Evolutionary conservation across 768 basidiomycete species (phyloP), one percentile per base, ranked within the genome.

Genomic region (Dictyophora rubrovolvata): DNA sequence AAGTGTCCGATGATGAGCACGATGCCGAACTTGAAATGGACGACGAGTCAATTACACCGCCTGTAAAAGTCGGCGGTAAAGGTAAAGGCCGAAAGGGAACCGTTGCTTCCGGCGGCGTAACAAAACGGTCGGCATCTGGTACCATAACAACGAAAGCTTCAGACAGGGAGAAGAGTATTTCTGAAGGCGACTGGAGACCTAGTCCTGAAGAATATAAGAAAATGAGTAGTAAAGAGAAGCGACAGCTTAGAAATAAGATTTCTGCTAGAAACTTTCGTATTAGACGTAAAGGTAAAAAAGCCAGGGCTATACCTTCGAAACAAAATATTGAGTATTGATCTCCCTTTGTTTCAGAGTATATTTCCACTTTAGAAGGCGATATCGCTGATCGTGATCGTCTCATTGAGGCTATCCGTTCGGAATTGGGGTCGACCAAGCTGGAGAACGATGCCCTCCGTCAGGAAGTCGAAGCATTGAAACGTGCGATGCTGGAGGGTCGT

Each of bases 161-260:
- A 59, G 48, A 58, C 65, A 53, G 57, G 60, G 77, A 79, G 42
- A 76, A 80, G 5, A 78, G 82, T 49, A 79, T 81, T 22, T 70
- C 84, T 5, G 77, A 84, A 16, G 86, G 86, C 34, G 87, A 92
- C 64, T 91, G 89, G 87, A 80, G 89, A 53, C 91, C 90, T 8
- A 80, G 83, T 3, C 87, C 93, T 0, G 95, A 96, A 63, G 93
- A 93, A 62, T 96, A 97, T 75, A 86, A 89, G 68, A 97, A 92
- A 71, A 88, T 99, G 82, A 83, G 84, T 5, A 87, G 85, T 66
- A 97, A 95, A 74, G 94, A 98, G 76, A 98, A 98, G 72, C 75
- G 96, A 9, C 95, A 98, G 70, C 75, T 98, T 48, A 71, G 95
- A 54, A 99, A 99, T 75, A 99, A 99, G 84, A 93, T 97, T 65